phyloP scores from a whole-genome alignment of 2,329 filamentous ascomycete species.

The Colletotrichum trifolii region DNA sequence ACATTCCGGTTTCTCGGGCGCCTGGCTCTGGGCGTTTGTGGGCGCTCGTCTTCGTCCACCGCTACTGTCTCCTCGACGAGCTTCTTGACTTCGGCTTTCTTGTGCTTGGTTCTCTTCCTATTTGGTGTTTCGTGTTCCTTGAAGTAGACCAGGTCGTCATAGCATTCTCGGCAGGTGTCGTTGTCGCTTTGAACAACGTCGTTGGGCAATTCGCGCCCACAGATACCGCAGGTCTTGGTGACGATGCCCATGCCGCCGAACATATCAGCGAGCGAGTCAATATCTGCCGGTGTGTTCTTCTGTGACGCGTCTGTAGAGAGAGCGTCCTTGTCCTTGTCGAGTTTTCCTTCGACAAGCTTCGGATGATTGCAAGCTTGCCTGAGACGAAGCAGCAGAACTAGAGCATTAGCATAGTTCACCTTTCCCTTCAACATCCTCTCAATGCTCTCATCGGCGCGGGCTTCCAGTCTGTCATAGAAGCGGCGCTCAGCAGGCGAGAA shows the following conservation, averaged over 20 bases:
- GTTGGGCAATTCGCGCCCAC: constrained; percentile 73
- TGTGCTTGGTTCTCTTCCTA: constrained; percentile 54
- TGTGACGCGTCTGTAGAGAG: constrained; percentile 65
- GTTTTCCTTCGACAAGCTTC: constrained; percentile 84
- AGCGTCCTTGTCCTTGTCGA: constrained; percentile 89
- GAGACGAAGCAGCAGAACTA: constrained; percentile 89
- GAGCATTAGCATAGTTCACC: constrained; percentile 91
- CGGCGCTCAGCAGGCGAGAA: constrained; percentile 83
- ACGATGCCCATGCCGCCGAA: constrained; percentile 86
- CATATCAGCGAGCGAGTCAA: constrained; percentile 87
- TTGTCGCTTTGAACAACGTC: constrained; percentile 54
- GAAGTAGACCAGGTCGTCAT: constrained; percentile 76
- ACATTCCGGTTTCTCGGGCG: constrained; percentile 64
- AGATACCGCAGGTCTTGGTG: constrained; percentile 84
- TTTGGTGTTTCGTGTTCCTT: constrained; percentile 57
- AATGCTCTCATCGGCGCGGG: constrained; percentile 86
- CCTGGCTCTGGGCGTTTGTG: constrained; percentile 43
- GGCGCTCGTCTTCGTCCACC: constrained; percentile 21
- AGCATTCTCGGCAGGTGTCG: constrained; percentile 78
- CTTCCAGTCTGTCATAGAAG: constrained; percentile 88
- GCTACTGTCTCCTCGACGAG: constrained; percentile 38
- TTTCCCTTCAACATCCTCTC: constrained; percentile 88
- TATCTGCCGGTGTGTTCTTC: constrained; percentile 68
- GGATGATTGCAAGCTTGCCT: constrained; percentile 97
- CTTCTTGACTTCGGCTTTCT: constrained; percentile 44